phyloP scores from a whole-genome alignment of 2,329 filamentous ascomycete genomes.

The Zarea fungicola region DNA sequence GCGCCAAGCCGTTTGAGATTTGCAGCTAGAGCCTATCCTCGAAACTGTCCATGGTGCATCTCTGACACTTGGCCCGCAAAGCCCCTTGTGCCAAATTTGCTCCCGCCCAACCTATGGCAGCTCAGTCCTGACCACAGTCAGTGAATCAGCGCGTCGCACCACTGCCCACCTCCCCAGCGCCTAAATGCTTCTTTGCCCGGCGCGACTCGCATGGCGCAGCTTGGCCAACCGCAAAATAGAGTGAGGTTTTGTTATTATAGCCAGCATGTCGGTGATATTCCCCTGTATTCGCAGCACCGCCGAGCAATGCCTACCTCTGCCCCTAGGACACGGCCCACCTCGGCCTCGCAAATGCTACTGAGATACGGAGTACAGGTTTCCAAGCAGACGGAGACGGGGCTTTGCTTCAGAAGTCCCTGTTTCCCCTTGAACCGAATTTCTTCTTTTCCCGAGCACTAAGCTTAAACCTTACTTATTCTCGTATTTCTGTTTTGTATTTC shows the following conservation, averaged over 20 bases:
- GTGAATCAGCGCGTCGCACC: conserved; percentile 4
- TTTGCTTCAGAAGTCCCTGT: conserved; percentile 4
- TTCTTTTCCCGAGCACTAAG: background rate
- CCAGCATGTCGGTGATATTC: background rate
- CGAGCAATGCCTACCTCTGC: background rate
- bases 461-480: background rate
- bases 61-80: conserved; percentile 6
- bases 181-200: background rate
- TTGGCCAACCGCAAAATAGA: background rate
- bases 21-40: background rate
- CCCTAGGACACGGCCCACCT: background rate
- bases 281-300: background rate
- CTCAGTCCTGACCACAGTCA: no score
- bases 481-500: conserved; percentile 5
- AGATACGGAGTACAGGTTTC: background rate
- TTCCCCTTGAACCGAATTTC: background rate
- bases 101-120: no score
- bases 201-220: background rate
- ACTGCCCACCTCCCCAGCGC: background rate
- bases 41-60: background rate
- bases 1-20: conserved; percentile 5
- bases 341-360: background rate
- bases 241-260: conserved; percentile 5
- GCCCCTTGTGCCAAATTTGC: background rate
- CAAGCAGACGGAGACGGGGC: conserved; percentile 5